These are phyloP conservation scores for Trichomonas gallinae DNA, from an alignment of 208 protist species.

Conservation along the genomic window DNA sequence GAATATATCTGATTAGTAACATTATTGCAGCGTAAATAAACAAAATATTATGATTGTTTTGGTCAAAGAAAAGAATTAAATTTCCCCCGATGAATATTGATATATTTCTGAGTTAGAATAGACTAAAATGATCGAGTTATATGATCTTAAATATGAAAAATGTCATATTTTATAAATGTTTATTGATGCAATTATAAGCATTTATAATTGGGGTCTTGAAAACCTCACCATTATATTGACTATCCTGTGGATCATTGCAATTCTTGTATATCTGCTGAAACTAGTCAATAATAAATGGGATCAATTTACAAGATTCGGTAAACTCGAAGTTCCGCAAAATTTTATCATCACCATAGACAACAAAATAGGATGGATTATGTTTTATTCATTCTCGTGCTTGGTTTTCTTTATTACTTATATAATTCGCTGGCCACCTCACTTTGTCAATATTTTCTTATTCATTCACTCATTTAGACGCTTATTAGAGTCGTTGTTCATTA, in stretches of 20 bases:
- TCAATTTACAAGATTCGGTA: conserved; percentile 5
- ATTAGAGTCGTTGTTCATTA: not conserved
- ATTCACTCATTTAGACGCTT: not conserved
- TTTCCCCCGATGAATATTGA: too few species aligned
- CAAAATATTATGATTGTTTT: too few species aligned
- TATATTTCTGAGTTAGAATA: too few species aligned
- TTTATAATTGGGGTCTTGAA: not conserved
- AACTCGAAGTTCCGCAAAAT: not conserved
- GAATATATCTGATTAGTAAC: too few species aligned
- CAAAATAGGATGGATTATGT: not conserved
- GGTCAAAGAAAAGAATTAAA: too few species aligned
- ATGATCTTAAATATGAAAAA: too few species aligned
- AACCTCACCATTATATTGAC: not conserved
- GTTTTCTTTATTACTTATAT: not conserved
- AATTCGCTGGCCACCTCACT: not conserved
- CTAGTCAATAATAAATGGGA: not conserved
- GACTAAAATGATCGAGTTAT: too few species aligned
- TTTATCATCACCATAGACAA: not conserved
- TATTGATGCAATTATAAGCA: not conserved
- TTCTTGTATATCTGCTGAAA: not conserved
- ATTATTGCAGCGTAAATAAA: too few species aligned
- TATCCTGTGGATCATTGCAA: not conserved
- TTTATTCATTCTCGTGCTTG: not conserved
- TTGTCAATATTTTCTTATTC: not conserved
- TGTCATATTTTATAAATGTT: not conserved